These are phyloP conservation scores for Alternaria infectoria DNA, from an alignment of 2,329 filamentous ascomycete species.

Conservation along the genomic window DNA sequence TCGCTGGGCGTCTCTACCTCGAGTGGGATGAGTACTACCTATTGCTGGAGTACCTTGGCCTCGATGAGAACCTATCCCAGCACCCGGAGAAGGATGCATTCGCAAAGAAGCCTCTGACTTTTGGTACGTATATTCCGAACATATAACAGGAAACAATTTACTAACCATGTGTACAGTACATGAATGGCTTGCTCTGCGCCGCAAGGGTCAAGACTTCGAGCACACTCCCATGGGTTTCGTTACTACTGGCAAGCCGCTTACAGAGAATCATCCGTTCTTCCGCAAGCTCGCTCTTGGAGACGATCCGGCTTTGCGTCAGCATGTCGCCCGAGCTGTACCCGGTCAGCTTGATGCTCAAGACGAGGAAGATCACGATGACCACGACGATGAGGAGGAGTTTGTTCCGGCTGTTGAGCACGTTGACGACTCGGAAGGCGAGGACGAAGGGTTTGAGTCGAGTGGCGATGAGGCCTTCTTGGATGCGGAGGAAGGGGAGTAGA, in stretches of 20 bases:
- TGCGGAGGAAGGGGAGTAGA: constrained; percentile 4
- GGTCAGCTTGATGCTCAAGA: constrained; percentile 4
- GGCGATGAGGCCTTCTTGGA: constrained; percentile 9
- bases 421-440: constrained; percentile 22
- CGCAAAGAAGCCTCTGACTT: constrained; percentile 34
- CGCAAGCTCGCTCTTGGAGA: constrained; percentile 1
- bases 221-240: constrained; percentile 67
- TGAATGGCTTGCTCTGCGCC: constrained; percentile 63
- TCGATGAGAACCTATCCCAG: constrained; percentile 8
- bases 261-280: constrained; percentile 61
- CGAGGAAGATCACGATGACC: constrained; percentile 10
- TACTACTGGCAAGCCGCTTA: constrained; percentile 59
- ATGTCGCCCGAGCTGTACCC: constrained; percentile 14
- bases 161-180: constrained; percentile 44
- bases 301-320: constrained; percentile 15
- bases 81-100: constrained; percentile 19
- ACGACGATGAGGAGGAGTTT: constrained; percentile 23
- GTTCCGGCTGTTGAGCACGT: constrained; percentile 15
- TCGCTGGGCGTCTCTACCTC: constrained; percentile 68
- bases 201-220: constrained; percentile 63
- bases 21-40: constrained; percentile 54
- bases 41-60: constrained; percentile 35
- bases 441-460: constrained; percentile 2
- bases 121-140: constrained; percentile 20
- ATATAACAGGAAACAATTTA: constrained; percentile 43